Evolutionary conservation across 2,329 filamentous ascomycete genomes (phyloP).

Genomic region (Coniella lustricola): DNA sequence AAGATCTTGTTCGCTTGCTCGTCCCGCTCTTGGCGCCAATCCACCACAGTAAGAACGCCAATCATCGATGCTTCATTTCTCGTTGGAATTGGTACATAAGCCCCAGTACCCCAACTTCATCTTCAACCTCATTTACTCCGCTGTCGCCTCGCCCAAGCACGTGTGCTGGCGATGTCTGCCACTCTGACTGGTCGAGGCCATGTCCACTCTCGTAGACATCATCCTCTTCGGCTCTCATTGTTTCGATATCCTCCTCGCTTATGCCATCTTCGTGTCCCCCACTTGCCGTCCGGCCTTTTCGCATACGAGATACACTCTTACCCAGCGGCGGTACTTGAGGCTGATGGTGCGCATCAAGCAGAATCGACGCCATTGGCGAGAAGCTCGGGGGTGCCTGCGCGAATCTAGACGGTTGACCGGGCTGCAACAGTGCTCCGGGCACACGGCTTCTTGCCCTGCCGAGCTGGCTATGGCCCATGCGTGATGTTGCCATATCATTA

Average conservation of each 20-base stretch:
- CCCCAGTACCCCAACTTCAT: constrained; percentile 48
- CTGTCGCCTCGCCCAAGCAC: constrained; percentile 47
- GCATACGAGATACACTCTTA: constrained; percentile 40
- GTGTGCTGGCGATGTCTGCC: constrained; percentile 50
- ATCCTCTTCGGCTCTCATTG: constrained; percentile 51
- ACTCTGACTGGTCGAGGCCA: constrained; percentile 50
- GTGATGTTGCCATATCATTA: constrained; percentile 48
- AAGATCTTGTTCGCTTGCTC: too few relatives aligned
- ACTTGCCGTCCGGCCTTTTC: constrained; percentile 29
- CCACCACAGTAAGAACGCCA: too few relatives aligned
- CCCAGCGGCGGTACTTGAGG: constrained; percentile 45
- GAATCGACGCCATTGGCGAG: constrained; percentile 64
- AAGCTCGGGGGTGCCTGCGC: constrained; percentile 40
- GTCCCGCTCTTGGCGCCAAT: too few relatives aligned
- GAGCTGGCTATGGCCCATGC: constrained; percentile 37
- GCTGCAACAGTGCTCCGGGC: constrained; percentile 27
- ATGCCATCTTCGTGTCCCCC: constrained; percentile 43
- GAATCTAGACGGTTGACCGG: constrained; percentile 35
- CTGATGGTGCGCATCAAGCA: constrained; percentile 71
- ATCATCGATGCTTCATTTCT: constrained; percentile 41
- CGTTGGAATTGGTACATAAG: constrained; percentile 54
- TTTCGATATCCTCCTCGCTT: constrained; percentile 43
- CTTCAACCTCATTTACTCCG: constrained; percentile 35
- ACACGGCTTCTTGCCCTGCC: constrained; percentile 34
- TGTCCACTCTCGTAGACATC: constrained; percentile 47